Evolutionary conservation across 2,329 filamentous ascomycete genomes (phyloP), one percentile per base, ranked within the genome.

Genomic region (Pyrenophora tritici-repentis): DNA sequence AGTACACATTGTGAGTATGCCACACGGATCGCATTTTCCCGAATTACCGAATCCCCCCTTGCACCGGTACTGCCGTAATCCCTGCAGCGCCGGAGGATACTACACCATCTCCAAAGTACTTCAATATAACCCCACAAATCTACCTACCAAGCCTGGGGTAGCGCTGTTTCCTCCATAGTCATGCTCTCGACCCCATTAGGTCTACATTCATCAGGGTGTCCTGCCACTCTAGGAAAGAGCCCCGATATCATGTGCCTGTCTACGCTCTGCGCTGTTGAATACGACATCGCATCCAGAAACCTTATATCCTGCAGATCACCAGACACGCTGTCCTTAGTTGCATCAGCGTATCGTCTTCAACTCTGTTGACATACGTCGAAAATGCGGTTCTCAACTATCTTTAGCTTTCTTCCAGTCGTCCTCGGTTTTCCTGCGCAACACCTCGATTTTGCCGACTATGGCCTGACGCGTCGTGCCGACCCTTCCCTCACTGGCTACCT

Each of bases 401-500:
- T n/a, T 5, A 17, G 24, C 17, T 26, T 62, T 3, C 34, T 65
- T 3, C 55, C 62, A 4, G 40, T 44, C 36, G 49, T 54, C 31
- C 39, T 59, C 9, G 50, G 59, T 24, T 42, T 59, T 5, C 62
- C 66, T 6, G 46, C 49, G 1, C 59, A 63, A 35, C 51, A 55
- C 4, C 55, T 65, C 8, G 61, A 66, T 47, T 61, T 70, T 43
- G 51, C 57, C 13, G 46, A 50, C 20, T 56, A 61, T 40, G 42
- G 29, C 14, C 20, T 70, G 10, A 40, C 53, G 2, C 53, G 54
- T 2, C 67, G 68, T 14, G 65, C 62, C 18, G 59, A 71, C 24
- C 47, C 77, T 0, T 75, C 67, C 42, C 67, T 82, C 2, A 78
- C 76, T 0, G 79, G 80, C 2, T 83, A 83, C 61, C 67, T 83